phyloP scores from a whole-genome alignment of 345 rosid genomes.

The Salix suchowensis region DNA sequence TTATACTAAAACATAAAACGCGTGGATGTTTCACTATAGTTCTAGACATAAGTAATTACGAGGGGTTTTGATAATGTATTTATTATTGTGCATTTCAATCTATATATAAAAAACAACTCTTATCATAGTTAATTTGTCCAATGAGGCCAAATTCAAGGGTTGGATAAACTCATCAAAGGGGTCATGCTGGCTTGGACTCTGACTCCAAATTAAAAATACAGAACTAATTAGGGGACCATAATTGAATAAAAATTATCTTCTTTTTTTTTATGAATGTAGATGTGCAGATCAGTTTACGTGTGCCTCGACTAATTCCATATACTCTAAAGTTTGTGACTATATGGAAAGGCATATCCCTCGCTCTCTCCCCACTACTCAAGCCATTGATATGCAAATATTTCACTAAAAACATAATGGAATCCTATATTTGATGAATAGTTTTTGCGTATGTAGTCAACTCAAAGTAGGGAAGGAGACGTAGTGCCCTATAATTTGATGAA shows the following conservation, averaged over 20 bases:
- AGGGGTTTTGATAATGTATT: too few relatives aligned
- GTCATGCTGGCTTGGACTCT: neutral
- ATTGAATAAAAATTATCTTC: neutral
- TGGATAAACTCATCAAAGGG: neutral
- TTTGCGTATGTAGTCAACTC: neutral
- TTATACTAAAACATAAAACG: too few relatives aligned
- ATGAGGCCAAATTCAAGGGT: neutral
- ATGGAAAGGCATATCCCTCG: neutral
- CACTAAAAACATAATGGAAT: neutral
- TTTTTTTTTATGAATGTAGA: neutral
- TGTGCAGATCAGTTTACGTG: fast-evolving
- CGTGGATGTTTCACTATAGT: too few relatives aligned
- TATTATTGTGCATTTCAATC: too few relatives aligned
- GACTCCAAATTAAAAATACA: neutral
- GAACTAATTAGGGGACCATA: neutral
- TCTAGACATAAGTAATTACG: too few relatives aligned
- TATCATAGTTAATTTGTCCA: neutral
- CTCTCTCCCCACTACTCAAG: neutral
- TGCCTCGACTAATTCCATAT: too few relatives aligned
- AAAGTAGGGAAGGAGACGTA: neutral
- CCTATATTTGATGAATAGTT: too few relatives aligned
- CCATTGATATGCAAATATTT: neutral
- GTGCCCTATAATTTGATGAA: neutral
- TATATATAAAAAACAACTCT: too few relatives aligned
- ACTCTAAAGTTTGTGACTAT: too few relatives aligned